These are phyloP conservation scores for Monosporozyma servazzii DNA, from an alignment of 805 yeast genomes.

Conservation along the genomic window DNA sequence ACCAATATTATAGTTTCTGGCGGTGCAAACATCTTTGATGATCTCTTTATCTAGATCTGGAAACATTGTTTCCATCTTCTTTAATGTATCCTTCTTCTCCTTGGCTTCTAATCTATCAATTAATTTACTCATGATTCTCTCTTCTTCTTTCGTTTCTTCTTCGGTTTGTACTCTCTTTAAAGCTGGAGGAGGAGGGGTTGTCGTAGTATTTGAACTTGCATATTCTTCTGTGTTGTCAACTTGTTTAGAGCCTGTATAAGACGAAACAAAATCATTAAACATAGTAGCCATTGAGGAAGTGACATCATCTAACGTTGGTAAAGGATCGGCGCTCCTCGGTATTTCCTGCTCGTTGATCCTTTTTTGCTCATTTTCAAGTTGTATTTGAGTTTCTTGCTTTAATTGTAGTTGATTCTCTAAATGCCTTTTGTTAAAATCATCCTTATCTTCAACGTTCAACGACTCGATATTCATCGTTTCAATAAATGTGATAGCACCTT, in stretches of 20 bases:
- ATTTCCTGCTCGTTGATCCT: slow-evolving; percentile 10
- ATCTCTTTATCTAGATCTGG: slow-evolving; percentile 63
- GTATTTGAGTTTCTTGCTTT: slow-evolving; percentile 15
- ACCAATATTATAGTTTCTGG: slow-evolving; percentile 60
- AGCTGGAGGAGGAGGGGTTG: background rate
- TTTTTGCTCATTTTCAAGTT: background rate
- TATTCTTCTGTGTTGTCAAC: slow-evolving; percentile 6
- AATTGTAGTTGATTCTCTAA: slow-evolving; percentile 36
- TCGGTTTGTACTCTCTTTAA: slow-evolving; percentile 7
- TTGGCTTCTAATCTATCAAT: slow-evolving; percentile 33
- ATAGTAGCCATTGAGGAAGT: slow-evolving; percentile 16
- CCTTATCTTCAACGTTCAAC: slow-evolving; percentile 53
- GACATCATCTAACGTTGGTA: slow-evolving; percentile 23
- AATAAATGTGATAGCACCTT: slow-evolving; percentile 79
- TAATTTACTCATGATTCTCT: slow-evolving; percentile 17
- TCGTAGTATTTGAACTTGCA: slow-evolving; percentile 8
- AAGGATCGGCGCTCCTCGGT: background rate
- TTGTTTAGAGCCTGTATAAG: background rate
- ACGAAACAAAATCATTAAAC: slow-evolving; percentile 17
- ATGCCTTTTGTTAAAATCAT: slow-evolving; percentile 43
- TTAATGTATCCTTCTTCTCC: slow-evolving; percentile 39
- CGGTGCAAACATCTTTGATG: slow-evolving; percentile 57
- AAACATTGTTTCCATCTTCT: slow-evolving; percentile 57
- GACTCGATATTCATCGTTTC: slow-evolving; percentile 48
- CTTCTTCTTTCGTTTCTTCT: slow-evolving; percentile 24